phyloP scores from a whole-genome alignment of 2,329 filamentous ascomycete genomes.

The Pseudogymnoascus sp. region DNA sequence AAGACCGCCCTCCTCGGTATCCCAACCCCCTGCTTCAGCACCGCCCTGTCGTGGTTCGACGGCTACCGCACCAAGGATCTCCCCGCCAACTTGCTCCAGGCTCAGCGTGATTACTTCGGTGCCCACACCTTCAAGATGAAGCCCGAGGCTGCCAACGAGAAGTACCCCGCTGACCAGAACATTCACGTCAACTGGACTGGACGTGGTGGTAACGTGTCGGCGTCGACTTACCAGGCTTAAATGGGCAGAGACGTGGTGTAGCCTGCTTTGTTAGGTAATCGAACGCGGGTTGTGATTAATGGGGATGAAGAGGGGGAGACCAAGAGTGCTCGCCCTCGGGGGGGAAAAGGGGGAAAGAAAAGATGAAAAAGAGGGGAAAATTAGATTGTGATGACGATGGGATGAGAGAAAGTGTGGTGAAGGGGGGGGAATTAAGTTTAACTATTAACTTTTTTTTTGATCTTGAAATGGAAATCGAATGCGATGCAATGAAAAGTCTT shows the following conservation, averaged over 20 bases:
- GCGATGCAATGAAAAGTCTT: too few relatives aligned
- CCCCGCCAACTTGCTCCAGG: slow-evolving; percentile 96
- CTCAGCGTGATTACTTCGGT: slow-evolving; percentile 99
- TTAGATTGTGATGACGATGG: neutral
- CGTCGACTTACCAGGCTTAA: slow-evolving; percentile 96
- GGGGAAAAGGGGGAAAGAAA: neutral
- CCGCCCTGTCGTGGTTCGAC: slow-evolving; percentile 96
- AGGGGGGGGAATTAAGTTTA: neutral
- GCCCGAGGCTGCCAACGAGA: slow-evolving; percentile 67
- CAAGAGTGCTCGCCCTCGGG: too few relatives aligned
- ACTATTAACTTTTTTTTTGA: neutral
- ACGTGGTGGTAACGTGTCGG: slow-evolving; percentile 92
- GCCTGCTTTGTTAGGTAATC: neutral
- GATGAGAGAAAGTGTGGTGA: neutral
- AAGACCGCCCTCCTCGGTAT: slow-evolving; percentile 93
- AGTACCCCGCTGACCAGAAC: slow-evolving; percentile 78
- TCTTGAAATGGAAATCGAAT: neutral
- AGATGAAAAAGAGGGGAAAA: neutral
- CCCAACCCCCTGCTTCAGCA: slow-evolving; percentile 92
- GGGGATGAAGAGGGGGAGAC: neutral
- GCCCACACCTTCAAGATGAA: slow-evolving; percentile 86
- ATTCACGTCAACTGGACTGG: slow-evolving; percentile 99
- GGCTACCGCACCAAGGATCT: slow-evolving; percentile 96
- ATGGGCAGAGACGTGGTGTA: neutral
- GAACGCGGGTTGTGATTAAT: neutral